A percentile compares a stretch with the other conserved stretches of the same genome.
phyloP scores from a whole-genome alignment of 1,284 basidiomycete species.

The Taiwanofungus camphoratus region DNA sequence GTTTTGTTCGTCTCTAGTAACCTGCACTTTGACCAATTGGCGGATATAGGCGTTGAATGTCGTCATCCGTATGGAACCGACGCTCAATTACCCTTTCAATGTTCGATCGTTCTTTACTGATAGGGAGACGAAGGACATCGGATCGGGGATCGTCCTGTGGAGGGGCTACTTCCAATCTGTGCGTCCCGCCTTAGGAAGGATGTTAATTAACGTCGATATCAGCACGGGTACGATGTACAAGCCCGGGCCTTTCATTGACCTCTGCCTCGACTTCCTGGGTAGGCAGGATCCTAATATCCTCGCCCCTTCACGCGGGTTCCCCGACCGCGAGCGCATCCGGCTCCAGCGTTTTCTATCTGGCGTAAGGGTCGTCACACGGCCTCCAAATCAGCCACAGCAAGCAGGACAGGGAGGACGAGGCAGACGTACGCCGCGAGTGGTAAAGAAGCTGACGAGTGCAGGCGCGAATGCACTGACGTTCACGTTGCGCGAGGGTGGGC shows the following conservation, averaged over 20 bases:
- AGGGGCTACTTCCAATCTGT: constrained; percentile 75
- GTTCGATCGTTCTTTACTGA: constrained; percentile 71
- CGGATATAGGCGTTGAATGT: constrained; percentile 70
- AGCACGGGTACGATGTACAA: constrained; percentile 75
- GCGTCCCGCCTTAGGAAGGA: constrained; percentile 57
- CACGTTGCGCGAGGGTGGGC: constrained; percentile 45
- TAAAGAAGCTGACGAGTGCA: constrained; percentile 48
- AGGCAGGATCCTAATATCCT: constrained; percentile 35
- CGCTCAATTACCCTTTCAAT: constrained; percentile 66
- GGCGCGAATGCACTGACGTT: constrained; percentile 50
- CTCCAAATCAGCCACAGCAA: constrained; percentile 14
- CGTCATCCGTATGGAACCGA: constrained; percentile 69
- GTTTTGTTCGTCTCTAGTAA: not conserved
- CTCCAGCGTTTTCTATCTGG: constrained; percentile 59
- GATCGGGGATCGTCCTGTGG: constrained; percentile 63
- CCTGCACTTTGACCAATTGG: too few relatives aligned
- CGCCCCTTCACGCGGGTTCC: constrained; percentile 38
- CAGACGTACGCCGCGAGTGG: constrained; percentile 22
- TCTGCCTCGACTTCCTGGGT: constrained; percentile 54
- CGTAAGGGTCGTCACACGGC: constrained; percentile 46
- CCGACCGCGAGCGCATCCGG: constrained; percentile 52
- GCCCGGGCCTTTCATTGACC: constrained; percentile 38
- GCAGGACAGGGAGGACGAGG: not conserved
- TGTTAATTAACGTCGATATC: constrained; percentile 76
- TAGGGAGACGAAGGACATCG: constrained; percentile 58